These are phyloP conservation scores for Aethionema arabicum DNA, from an alignment of 345 rosid genomes.

Conservation along the genomic window DNA sequence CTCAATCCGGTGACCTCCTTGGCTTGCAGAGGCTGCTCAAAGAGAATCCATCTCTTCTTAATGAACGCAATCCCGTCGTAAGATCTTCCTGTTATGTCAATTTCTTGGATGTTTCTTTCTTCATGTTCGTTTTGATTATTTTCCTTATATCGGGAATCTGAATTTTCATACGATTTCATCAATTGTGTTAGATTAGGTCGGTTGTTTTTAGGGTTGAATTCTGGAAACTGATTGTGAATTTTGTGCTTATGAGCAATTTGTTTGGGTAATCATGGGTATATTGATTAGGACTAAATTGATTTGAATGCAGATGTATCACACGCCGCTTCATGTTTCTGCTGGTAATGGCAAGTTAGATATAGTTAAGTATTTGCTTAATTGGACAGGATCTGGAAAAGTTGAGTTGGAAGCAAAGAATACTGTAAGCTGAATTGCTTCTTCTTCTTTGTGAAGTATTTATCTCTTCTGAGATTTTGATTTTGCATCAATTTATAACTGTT, in stretches of 20 bases:
- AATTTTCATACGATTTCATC: too few relatives aligned
- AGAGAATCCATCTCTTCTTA: slow-evolving; percentile 69
- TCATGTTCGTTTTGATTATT: background rate
- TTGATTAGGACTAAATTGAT: slow-evolving; percentile 17
- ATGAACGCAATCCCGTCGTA: slow-evolving; percentile 89
- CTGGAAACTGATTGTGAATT: background rate
- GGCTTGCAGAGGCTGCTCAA: slow-evolving; percentile 67
- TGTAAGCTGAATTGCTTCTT: slow-evolving; percentile 39
- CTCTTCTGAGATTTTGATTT: slow-evolving; percentile 1
- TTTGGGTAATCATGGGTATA: background rate
- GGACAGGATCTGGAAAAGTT: slow-evolving; percentile 70
- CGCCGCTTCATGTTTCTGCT: slow-evolving; percentile 94
- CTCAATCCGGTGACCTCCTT: slow-evolving; percentile 83
- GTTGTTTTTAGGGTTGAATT: background rate
- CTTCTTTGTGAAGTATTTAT: background rate
- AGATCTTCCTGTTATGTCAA: slow-evolving; percentile 20
- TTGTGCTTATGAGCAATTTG: background rate
- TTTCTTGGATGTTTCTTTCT: background rate
- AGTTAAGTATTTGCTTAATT: slow-evolving; percentile 66
- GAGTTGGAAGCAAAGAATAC: slow-evolving; percentile 89
- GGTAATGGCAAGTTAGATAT: slow-evolving; percentile 74
- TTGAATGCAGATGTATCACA: slow-evolving; percentile 84
- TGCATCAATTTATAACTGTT: slow-evolving; percentile 8
- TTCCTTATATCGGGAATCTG: background rate
- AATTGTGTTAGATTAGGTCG: too few relatives aligned